Conservation (phyloP, 805 yeast species). For the Metschnikowia dekortorum region DNA sequence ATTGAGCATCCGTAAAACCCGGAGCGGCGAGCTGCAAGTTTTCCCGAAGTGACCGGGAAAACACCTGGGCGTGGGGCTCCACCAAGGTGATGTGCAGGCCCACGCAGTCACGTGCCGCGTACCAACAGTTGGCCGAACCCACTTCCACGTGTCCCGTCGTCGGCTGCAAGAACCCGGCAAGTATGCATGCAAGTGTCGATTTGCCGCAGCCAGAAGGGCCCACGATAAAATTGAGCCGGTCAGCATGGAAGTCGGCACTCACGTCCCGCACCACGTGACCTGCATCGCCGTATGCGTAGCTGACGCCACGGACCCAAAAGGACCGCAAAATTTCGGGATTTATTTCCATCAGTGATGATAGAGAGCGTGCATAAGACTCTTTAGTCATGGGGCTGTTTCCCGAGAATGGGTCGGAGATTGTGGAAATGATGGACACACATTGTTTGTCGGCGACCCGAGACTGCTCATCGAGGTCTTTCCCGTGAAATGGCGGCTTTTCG, state of each 20-base stretch:
- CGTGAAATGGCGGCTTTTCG: neutral
- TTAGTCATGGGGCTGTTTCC: neutral
- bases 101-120: slow-evolving; percentile 49
- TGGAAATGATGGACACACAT: neutral
- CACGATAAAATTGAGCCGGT: slow-evolving; percentile 56
- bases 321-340: neutral
- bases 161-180: slow-evolving; percentile 55
- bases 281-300: slow-evolving; percentile 54
- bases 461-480: neutral
- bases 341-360: neutral
- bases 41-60: slow-evolving; percentile 26
- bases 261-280: slow-evolving; percentile 46
- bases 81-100: slow-evolving; percentile 63
- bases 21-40: slow-evolving; percentile 12
- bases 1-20: slow-evolving; percentile 13
- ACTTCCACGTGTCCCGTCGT: slow-evolving; percentile 53
- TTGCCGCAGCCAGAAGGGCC: slow-evolving; percentile 95
- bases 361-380: neutral
- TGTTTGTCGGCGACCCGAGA: neutral
- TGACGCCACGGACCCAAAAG: slow-evolving; percentile 32
- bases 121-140: slow-evolving; percentile 47
- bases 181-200: slow-evolving; percentile 67
- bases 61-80: slow-evolving; percentile 65
- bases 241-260: slow-evolving; percentile 41
- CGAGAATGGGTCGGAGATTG: slow-evolving; percentile 1